Conservation (phyloP, 805 yeast genomes). For the Candida andamanensis region DNA sequence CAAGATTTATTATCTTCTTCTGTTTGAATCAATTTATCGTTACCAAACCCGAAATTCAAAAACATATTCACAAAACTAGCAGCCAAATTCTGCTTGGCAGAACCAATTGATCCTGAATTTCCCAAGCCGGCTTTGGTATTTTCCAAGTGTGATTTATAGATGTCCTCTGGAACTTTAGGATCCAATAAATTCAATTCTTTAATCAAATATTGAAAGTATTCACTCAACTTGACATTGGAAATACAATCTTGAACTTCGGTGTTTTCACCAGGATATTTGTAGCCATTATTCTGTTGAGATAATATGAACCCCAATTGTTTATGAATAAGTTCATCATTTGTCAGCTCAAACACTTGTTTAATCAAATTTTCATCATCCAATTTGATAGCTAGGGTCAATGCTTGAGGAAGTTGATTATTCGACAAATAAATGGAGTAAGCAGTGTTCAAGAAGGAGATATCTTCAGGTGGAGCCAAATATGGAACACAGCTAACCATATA, state of each 20-base stretch:
- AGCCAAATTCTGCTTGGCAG: conserved; percentile 93
- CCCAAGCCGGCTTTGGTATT: conserved; percentile 55
- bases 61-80: conserved; percentile 91
- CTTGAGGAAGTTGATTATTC: conserved; percentile 80
- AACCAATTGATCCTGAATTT: conserved; percentile 57
- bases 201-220: conserved; percentile 72
- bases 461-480: conserved; percentile 91
- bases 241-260: conserved; percentile 79
- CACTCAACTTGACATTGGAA: conserved; percentile 72
- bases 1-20: conserved; percentile 70
- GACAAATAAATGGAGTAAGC: conserved; percentile 81
- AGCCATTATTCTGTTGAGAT: conserved; percentile 80
- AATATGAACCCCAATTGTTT: conserved; percentile 89
- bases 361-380: conserved; percentile 78
- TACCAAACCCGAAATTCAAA: conserved; percentile 85
- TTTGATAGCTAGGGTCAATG: conserved; percentile 82
- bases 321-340: conserved; percentile 67
- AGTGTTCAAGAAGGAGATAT: conserved; percentile 75
- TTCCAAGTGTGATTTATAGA: conserved; percentile 87
- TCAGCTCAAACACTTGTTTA: conserved; percentile 73
- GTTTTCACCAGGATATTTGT: conserved; percentile 54
- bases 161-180: conserved; percentile 92
- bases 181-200: conserved; percentile 84
- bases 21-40: conserved; percentile 73
- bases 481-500: conserved; percentile 98